These are phyloP conservation scores for Ophiobolus disseminans DNA, from an alignment of 2,329 filamentous ascomycete species.

Conservation along the genomic window DNA sequence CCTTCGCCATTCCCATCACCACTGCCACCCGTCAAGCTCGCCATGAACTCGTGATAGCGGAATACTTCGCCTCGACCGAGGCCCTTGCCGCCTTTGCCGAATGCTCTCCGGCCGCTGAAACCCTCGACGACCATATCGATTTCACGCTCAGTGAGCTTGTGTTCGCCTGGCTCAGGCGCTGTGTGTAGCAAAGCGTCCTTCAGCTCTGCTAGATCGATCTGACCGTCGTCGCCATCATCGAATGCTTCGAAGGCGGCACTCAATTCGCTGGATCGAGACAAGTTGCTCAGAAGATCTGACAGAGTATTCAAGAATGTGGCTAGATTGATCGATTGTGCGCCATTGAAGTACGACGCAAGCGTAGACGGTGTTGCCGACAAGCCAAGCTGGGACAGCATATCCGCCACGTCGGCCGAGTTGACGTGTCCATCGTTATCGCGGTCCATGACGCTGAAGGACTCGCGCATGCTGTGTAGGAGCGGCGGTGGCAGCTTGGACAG, in stretches of 20 bases:
- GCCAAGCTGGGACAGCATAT: slow-evolving; percentile 87
- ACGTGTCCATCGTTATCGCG: slow-evolving; percentile 85
- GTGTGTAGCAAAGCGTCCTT: slow-evolving; percentile 84
- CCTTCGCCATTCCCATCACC: slow-evolving; percentile 27
- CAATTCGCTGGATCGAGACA: slow-evolving; percentile 82
- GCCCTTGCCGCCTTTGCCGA: slow-evolving; percentile 66
- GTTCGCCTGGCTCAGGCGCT: slow-evolving; percentile 66
- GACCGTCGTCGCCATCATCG: slow-evolving; percentile 93
- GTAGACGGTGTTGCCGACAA: slow-evolving; percentile 75
- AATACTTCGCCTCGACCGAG: slow-evolving; percentile 82
- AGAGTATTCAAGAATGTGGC: slow-evolving; percentile 86
- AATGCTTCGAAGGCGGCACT: slow-evolving; percentile 92
- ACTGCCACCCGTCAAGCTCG: slow-evolving; percentile 49
- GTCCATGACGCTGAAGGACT: slow-evolving; percentile 93
- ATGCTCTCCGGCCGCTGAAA: slow-evolving; percentile 83
- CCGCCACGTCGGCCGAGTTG: slow-evolving; percentile 80
- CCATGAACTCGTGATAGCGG: slow-evolving; percentile 90
- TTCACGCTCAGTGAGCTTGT: slow-evolving; percentile 59
- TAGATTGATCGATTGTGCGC: slow-evolving; percentile 75
- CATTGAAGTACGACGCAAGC: slow-evolving; percentile 81
- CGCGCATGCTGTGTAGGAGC: slow-evolving; percentile 85
- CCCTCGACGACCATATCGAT: slow-evolving; percentile 87
- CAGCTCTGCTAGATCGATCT: slow-evolving; percentile 83
- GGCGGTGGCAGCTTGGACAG: slow-evolving; percentile 78
- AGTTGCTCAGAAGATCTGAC: slow-evolving; percentile 72